Conservation (phyloP, 1,139 yeast genomes). For the Blastobotrys proliferans region DNA sequence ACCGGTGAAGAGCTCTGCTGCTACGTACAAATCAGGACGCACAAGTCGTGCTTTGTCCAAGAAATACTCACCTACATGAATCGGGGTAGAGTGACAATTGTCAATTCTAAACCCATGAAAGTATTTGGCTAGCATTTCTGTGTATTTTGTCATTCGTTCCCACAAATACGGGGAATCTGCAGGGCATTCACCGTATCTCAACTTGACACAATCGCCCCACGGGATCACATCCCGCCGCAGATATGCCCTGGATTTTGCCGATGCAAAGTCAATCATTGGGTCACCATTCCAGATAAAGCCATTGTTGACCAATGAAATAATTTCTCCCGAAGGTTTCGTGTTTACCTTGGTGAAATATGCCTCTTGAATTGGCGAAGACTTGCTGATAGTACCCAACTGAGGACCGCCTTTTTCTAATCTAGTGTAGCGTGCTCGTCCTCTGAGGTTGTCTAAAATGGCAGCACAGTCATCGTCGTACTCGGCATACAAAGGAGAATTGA, state of each 20-base stretch:
- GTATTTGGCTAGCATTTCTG: conserved; percentile 65
- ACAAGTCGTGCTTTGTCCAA: conserved; percentile 83
- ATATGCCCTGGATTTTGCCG: conserved; percentile 71
- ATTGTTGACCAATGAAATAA: conserved; percentile 74
- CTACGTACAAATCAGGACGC: conserved; percentile 84
- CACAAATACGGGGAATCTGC: conserved; percentile 86
- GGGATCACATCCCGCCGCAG: conserved; percentile 88
- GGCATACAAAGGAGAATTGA: conserved; percentile 69
- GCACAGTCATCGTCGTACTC: conserved; percentile 69
- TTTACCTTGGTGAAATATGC: conserved; percentile 78
- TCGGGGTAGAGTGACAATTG: conserved; percentile 93
- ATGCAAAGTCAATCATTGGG: conserved; percentile 90
- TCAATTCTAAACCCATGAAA: conserved; percentile 92
- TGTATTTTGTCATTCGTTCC: conserved; percentile 81
- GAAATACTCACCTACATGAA: conserved; percentile 87
- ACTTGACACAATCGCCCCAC: conserved; percentile 96
- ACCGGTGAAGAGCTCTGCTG: conserved; percentile 92
- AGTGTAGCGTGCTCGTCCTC: conserved; percentile 69
- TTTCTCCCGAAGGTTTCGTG: conserved; percentile 45
- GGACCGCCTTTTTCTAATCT: conserved; percentile 82
- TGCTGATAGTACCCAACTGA: conserved; percentile 57
- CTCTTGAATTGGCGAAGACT: conserved; percentile 64
- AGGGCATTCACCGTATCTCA: conserved; percentile 73
- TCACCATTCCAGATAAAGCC: conserved; percentile 99
- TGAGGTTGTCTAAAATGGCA: conserved; percentile 62